Evolutionary conservation across 805 yeast genomes (phyloP).

Genomic region (Ogataea siamensis): DNA sequence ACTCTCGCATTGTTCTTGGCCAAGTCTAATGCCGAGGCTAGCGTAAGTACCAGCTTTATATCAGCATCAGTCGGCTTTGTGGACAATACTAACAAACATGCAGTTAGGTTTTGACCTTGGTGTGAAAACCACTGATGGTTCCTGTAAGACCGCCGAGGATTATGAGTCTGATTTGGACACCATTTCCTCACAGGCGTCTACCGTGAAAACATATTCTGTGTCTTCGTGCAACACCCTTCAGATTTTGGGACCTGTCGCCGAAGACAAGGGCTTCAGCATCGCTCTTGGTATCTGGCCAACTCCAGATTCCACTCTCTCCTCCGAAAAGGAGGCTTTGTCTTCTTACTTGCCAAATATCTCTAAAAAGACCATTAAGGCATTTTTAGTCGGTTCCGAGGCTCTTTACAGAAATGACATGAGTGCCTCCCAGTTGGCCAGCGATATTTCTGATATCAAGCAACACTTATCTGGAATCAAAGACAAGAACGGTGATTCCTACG

Average conservation of each 20-base stretch:
- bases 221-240: conserved; percentile 92
- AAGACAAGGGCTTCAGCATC: conserved; percentile 68
- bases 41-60: conserved; percentile 11
- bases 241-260: conserved; percentile 83
- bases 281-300: conserved; percentile 94
- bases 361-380: conserved; percentile 63
- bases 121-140: conserved; percentile 69
- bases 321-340: conserved; percentile 71
- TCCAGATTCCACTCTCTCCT: conserved; percentile 71
- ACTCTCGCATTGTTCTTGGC: conserved; percentile 23
- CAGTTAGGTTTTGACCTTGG: conserved; percentile 79
- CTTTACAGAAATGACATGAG: conserved; percentile 86
- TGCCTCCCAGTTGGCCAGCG: conserved; percentile 67
- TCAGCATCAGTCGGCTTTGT: background rate
- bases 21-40: conserved; percentile 27
- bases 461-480: conserved; percentile 63
- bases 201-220: conserved; percentile 84
- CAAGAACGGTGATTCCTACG: conserved; percentile 76
- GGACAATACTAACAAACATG: conserved; percentile 5
- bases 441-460: conserved; percentile 60
- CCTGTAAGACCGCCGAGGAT: conserved; percentile 73
- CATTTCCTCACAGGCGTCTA: conserved; percentile 56
- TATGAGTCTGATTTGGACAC: conserved; percentile 65
- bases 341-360: conserved; percentile 71
- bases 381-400: conserved; percentile 95